phyloP scores from a whole-genome alignment of 352 stramenopile genomes.

The Aphanomyces stellatus region DNA sequence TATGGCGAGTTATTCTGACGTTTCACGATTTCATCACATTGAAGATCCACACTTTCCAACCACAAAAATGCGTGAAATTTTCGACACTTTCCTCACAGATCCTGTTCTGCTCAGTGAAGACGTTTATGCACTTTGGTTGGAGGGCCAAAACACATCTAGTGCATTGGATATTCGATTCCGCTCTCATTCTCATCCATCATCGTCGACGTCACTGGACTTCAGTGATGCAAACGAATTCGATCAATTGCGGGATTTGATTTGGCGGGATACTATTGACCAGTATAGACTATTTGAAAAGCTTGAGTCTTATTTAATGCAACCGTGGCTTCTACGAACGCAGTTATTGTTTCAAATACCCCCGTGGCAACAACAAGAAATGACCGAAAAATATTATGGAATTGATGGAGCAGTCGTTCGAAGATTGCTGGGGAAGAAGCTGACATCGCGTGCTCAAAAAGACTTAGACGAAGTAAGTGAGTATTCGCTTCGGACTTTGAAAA shows the following conservation, averaged over 20 bases:
- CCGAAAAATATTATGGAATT: slow-evolving; percentile 71
- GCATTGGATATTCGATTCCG: slow-evolving; percentile 42
- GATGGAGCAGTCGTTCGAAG: slow-evolving; percentile 59
- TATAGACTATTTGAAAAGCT: slow-evolving; percentile 80
- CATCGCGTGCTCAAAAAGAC: slow-evolving; percentile 73
- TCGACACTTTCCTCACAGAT: slow-evolving; percentile 73
- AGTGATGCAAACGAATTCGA: slow-evolving; percentile 39
- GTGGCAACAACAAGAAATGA: slow-evolving; percentile 69
- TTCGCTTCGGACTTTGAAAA: slow-evolving; percentile 54
- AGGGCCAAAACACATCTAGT: slow-evolving; percentile 51
- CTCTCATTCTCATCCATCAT: slow-evolving; percentile 26
- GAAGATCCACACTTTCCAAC: too few species aligned
- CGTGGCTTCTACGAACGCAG: slow-evolving; percentile 67
- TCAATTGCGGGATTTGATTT: slow-evolving; percentile 58
- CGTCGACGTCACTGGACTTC: slow-evolving; percentile 25
- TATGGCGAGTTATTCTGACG: too few species aligned
- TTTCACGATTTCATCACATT: too few species aligned
- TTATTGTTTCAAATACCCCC: slow-evolving; percentile 76
- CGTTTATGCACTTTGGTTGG: slow-evolving; percentile 71
- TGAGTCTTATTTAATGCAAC: slow-evolving; percentile 74
- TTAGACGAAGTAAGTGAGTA: slow-evolving; percentile 75
- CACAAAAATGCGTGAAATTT: slow-evolving; percentile 80
- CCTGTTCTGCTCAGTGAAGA: slow-evolving; percentile 71
- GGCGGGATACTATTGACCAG: slow-evolving; percentile 72
- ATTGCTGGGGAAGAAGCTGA: slow-evolving; percentile 74